Evolutionary conservation across 1,139 yeast genomes (phyloP).

Genomic region (Candida sanyaensis): DNA sequence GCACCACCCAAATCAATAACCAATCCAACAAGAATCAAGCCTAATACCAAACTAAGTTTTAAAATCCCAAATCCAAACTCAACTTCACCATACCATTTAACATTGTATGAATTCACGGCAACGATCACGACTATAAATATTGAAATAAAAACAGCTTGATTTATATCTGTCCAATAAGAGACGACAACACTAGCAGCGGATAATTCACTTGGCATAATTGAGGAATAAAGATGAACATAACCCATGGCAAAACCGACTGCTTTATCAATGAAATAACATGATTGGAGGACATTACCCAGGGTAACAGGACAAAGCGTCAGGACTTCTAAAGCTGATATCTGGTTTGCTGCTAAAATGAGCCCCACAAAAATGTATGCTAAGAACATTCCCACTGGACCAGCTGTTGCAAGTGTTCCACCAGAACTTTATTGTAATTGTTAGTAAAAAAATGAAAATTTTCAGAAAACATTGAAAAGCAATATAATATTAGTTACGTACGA

Average conservation of each 20-base stretch:
- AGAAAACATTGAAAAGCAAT: neutral
- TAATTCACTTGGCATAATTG: conserved; percentile 23
- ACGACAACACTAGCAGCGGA: conserved; percentile 28
- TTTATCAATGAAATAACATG: conserved; percentile 26
- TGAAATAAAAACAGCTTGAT: conserved; percentile 27
- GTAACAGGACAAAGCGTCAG: conserved; percentile 31
- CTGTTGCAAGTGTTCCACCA: conserved; percentile 18
- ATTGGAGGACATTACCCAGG: conserved; percentile 26
- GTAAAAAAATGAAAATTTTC: neutral
- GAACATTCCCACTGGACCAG: conserved; percentile 22
- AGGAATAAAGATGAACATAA: conserved; percentile 19
- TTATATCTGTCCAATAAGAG: conserved; percentile 22
- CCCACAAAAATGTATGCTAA: conserved; percentile 22
- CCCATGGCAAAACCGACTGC: conserved; percentile 29
- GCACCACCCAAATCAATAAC: conserved; percentile 36
- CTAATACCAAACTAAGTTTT: conserved; percentile 27
- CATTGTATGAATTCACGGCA: conserved; percentile 24
- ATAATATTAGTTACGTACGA: neutral
- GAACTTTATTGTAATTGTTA: conserved; percentile 7
- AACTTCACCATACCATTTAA: conserved; percentile 33
- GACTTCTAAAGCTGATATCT: conserved; percentile 27
- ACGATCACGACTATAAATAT: conserved; percentile 24
- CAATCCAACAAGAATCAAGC: conserved; percentile 24
- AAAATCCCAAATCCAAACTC: conserved; percentile 32
- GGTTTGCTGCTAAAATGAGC: conserved; percentile 19